A percentile compares a stretch with the other conserved stretches of the same genome.
phyloP scores from a whole-genome alignment of 352 stramenopile species.

The Thraustotheca clavata region DNA sequence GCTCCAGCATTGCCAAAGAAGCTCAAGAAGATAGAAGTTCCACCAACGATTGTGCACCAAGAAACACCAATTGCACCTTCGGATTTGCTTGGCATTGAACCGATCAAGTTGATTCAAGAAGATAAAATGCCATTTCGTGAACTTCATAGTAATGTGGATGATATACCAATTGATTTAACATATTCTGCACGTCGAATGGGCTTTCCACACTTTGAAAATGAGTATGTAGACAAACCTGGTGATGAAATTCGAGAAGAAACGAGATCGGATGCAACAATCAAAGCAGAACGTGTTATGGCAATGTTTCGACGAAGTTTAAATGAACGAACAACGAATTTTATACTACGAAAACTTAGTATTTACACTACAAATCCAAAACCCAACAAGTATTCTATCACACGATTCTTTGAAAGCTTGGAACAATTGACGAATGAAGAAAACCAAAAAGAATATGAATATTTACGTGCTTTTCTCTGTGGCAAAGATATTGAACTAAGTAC shows the following conservation, averaged over 20 bases:
- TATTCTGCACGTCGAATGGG: constrained; percentile 49
- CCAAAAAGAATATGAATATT: constrained; percentile 49
- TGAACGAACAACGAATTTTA: constrained; percentile 70
- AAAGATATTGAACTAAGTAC: constrained; percentile 32
- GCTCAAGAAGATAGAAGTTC: background rate
- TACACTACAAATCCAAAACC: constrained; percentile 72
- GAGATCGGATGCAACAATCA: constrained; percentile 46
- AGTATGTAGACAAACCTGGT: constrained; percentile 25
- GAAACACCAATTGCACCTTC: background rate
- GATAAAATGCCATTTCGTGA: constrained; percentile 5
- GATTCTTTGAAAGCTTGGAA: constrained; percentile 70
- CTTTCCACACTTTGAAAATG: constrained; percentile 44
- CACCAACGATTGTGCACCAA: background rate
- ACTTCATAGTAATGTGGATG: background rate
- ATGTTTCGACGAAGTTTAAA: constrained; percentile 77
- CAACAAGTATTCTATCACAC: constrained; percentile 59
- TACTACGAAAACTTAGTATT: constrained; percentile 71
- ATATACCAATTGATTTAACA: background rate
- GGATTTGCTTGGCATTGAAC: background rate
- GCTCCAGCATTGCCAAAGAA: background rate
- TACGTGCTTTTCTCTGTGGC: constrained; percentile 68
- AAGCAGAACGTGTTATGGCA: constrained; percentile 69
- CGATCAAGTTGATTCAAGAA: constrained; percentile 3
- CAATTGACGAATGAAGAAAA: constrained; percentile 48
- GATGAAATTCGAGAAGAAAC: constrained; percentile 64